These are phyloP conservation scores for Tolypocladium paradoxum DNA, from an alignment of 2,329 filamentous ascomycete species.

Conservation along the genomic window DNA sequence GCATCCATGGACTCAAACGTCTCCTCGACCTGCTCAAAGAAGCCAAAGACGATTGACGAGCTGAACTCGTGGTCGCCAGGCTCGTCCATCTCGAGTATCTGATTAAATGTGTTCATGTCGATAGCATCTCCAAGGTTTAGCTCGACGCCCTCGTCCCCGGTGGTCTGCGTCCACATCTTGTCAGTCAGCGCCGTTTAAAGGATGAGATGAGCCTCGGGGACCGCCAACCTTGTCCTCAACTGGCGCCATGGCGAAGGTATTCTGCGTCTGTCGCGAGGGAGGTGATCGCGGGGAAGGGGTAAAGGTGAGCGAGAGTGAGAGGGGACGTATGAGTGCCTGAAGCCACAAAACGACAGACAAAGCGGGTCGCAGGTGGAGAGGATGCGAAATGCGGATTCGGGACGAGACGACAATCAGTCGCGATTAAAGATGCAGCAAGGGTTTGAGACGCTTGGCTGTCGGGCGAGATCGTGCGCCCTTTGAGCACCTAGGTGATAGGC, in stretches of 20 bases:
- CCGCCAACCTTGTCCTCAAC: slow-evolving; percentile 21
- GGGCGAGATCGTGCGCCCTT: not conserved
- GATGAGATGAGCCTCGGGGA: not conserved
- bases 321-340: not conserved
- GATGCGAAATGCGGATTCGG: not conserved
- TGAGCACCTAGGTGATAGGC: not conserved
- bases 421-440: not conserved
- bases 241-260: slow-evolving; percentile 15
- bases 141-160: slow-evolving; percentile 36
- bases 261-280: not conserved
- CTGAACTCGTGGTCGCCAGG: slow-evolving; percentile 81
- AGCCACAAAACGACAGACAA: not conserved
- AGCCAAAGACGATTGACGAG: slow-evolving; percentile 76
- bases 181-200: not conserved
- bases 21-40: slow-evolving; percentile 80
- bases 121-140: slow-evolving; percentile 62
- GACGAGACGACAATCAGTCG: not conserved
- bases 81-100: slow-evolving; percentile 98
- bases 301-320: not conserved
- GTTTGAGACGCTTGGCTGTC: not conserved
- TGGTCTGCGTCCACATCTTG: slow-evolving; percentile 21
- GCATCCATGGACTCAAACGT: slow-evolving; percentile 81
- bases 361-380: slow-evolving; percentile 2
- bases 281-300: not conserved
- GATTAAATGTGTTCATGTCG: slow-evolving; percentile 72